Evolutionary conservation across 2,329 filamentous ascomycete genomes (phyloP), one percentile per base, ranked within the genome.

Genomic region (Herpotrichia juniperi): DNA sequence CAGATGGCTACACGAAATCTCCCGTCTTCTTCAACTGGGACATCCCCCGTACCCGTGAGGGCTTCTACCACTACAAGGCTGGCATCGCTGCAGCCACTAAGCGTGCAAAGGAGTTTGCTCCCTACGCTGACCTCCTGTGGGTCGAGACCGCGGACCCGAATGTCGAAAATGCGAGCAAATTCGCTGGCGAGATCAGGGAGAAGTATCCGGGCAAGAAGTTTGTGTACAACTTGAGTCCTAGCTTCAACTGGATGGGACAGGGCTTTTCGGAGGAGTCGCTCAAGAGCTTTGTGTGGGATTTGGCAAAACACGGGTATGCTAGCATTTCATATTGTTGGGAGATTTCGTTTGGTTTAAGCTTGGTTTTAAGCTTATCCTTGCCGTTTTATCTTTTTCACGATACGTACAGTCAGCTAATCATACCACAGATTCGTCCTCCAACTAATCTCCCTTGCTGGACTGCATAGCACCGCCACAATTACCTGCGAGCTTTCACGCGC

Each of bases 231-330:
- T 83, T 99, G 1, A 93, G 88, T 4, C 94, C 94, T 1, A 96
- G 91, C 8, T 99, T 99, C 83, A 97, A 99, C 81, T 99, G 94
- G 94, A 94, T 96, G 86, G 87, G 87, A 10, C 93, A 97, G 71
- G 94, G 93, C 25, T 99, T 97, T 76, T 88, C 84, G 2, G 86
- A 92, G 58, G 87, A 86, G 55, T 88, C 88, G 5, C 82, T 99
- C 49, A 91, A 89, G 77, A 91, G 85, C 5, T 99, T 99, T 74
- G 90, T 99, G 64, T 97, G 93, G 93, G 93, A 97, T 73, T 86
- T 99, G 59, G 94, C 93, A 8, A 86, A 87, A 71, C 89, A 97
- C 65, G 93, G 93, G 54, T 93, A 57, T 35, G 59, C 53, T 25
- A 43, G 14, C 10, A 9, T n/a, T 9, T n/a, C 9, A 9, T 31